Conservation (phyloP, 345 rosid species). For the Brassica incana region DNA sequence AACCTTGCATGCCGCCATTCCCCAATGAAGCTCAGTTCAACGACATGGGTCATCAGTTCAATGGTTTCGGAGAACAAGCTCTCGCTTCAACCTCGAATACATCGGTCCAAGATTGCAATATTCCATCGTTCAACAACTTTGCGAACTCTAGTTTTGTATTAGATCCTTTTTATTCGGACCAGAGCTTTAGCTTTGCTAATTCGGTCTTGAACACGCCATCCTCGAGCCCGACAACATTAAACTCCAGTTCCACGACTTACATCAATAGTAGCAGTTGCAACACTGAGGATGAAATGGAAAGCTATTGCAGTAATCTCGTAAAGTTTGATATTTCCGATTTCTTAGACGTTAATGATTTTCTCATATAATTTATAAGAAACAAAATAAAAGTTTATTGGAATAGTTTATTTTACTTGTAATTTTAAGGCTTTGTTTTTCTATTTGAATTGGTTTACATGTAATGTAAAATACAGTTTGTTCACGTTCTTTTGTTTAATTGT, state of each 20-base stretch:
- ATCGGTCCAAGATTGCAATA: slow-evolving; percentile 37
- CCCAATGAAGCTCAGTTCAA: slow-evolving; percentile 38
- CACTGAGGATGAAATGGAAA: slow-evolving; percentile 79
- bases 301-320: slow-evolving; percentile 61
- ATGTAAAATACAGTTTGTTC: slow-evolving; percentile 33
- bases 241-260: slow-evolving; percentile 55
- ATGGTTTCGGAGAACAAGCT: slow-evolving; percentile 31
- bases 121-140: slow-evolving; percentile 41
- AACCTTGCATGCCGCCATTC: slow-evolving; percentile 40
- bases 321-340: slow-evolving; percentile 63
- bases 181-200: slow-evolving; percentile 44
- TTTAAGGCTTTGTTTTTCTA: neutral
- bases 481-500: neutral
- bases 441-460: slow-evolving; percentile 23
- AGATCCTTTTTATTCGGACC: slow-evolving; percentile 47
- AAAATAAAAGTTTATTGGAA: neutral
- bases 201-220: slow-evolving; percentile 66
- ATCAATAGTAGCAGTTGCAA: slow-evolving; percentile 49
- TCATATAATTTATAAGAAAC: slow-evolving; percentile 42
- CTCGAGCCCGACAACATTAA: slow-evolving; percentile 62
- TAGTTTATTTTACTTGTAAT: neutral
- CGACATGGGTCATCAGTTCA: slow-evolving; percentile 4
- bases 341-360: slow-evolving; percentile 56
- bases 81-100: slow-evolving; percentile 26
- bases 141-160: slow-evolving; percentile 13